Percentiles rank a stretch among this genome's conserved stretches.
These are phyloP conservation scores for Chlorencoelia australis DNA, from an alignment of 2,329 filamentous ascomycete species.

Conservation along the genomic window DNA sequence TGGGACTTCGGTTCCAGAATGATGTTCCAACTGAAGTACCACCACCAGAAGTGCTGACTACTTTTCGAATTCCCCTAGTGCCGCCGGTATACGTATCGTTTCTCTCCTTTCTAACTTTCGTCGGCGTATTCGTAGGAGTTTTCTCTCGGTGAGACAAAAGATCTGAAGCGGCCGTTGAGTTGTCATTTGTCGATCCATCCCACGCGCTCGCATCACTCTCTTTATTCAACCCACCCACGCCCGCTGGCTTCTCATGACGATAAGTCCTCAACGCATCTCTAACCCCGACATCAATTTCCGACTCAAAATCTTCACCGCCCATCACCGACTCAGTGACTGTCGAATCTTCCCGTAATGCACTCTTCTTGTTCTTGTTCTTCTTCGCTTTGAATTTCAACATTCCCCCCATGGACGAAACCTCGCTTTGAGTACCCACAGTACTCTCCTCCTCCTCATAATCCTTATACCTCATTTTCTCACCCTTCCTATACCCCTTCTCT, in stretches of 20 bases:
- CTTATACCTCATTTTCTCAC: slow-evolving; percentile 22
- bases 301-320: slow-evolving; percentile 17
- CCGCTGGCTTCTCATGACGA: slow-evolving; percentile 74
- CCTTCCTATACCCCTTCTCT: slow-evolving; percentile 24
- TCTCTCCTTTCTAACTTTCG: slow-evolving; percentile 21
- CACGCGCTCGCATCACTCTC: slow-evolving; percentile 69
- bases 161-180: slow-evolving; percentile 28
- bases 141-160: slow-evolving; percentile 48
- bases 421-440: slow-evolving; percentile 11
- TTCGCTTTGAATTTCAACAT: slow-evolving; percentile 19
- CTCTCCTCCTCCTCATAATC: slow-evolving; percentile 23
- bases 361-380: slow-evolving; percentile 26
- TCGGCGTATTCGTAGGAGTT: slow-evolving; percentile 45
- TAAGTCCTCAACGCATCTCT: slow-evolving; percentile 69
- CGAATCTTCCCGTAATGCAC: slow-evolving; percentile 19
- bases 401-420: slow-evolving; percentile 19
- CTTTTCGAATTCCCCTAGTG: slow-evolving; percentile 23
- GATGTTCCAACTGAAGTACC: not conserved
- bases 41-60: slow-evolving; percentile 14
- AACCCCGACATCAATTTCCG: slow-evolving; percentile 44
- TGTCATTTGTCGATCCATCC: slow-evolving; percentile 61
- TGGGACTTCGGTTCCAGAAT: slow-evolving; percentile 12
- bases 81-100: slow-evolving; percentile 18
- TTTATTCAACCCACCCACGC: slow-evolving; percentile 83
- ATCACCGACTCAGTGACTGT: slow-evolving; percentile 1